Percentiles rank a stretch among this genome's conserved stretches.
phyloP scores from a whole-genome alignment of 768 basidiomycete genomes.

The Tricholoma sp. region DNA sequence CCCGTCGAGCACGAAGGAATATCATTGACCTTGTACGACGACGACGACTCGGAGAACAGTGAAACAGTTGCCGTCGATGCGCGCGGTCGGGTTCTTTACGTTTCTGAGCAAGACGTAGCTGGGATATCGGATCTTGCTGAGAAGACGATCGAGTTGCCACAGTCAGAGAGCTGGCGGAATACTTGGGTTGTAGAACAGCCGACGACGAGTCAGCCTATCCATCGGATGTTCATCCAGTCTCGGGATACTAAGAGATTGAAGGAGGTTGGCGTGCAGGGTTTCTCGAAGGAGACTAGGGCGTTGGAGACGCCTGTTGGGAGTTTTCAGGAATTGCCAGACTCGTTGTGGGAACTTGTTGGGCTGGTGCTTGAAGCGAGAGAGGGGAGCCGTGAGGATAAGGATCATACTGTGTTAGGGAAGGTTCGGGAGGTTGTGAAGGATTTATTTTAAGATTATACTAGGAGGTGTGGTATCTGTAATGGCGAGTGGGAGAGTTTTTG shows the following conservation, averaged over 20 bases:
- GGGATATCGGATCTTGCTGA: constrained; percentile 22
- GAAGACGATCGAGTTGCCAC: constrained; percentile 19
- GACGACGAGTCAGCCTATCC: constrained; percentile 31
- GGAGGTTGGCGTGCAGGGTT: constrained; percentile 33
- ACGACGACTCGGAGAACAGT: constrained; percentile 5
- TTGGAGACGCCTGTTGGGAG: constrained; percentile 24
- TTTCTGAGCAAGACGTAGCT: constrained; percentile 21
- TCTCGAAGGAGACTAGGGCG: constrained; percentile 22
- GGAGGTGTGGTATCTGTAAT: no score
- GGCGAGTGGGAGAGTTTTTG: no score
- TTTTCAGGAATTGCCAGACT: constrained; percentile 22
- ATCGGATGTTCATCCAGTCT: constrained; percentile 25
- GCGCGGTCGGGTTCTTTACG: constrained; percentile 22
- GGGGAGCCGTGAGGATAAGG: constrained; percentile 8
- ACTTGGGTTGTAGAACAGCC: constrained; percentile 29
- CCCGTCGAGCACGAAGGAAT: constrained; percentile 31
- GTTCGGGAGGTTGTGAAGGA: constrained; percentile 22
- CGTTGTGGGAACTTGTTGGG: constrained; percentile 27
- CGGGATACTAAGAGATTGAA: constrained; percentile 10
- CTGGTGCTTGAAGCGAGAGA: constrained; percentile 30
- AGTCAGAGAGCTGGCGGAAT: constrained; percentile 27
- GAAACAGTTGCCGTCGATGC: constrained; percentile 27
- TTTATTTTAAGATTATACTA: constrained; percentile 19
- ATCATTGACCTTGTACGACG: constrained; percentile 29
- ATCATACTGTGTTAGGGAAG: constrained; percentile 23